Conservation (phyloP, 441 rosid species). For the Heliophila coronopifolia region DNA sequence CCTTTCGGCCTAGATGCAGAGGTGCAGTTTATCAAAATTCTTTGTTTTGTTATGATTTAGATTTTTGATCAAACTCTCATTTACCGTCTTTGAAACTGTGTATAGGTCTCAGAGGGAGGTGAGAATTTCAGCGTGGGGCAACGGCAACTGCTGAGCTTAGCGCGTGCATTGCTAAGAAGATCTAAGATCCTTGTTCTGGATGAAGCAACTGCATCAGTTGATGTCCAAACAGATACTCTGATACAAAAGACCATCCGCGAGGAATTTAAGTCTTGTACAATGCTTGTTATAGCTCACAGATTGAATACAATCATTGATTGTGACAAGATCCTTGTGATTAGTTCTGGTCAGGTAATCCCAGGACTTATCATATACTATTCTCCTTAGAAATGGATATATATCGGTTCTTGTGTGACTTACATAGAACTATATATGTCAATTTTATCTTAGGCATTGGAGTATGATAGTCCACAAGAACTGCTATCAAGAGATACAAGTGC, state of each 20-base stretch:
- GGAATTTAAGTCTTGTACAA: slow-evolving; percentile 77
- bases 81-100: slow-evolving; percentile 14
- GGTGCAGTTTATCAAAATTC: slow-evolving; percentile 36
- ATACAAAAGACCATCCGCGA: slow-evolving; percentile 88
- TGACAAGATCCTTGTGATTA: slow-evolving; percentile 74
- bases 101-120: slow-evolving; percentile 88
- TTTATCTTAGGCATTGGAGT: slow-evolving; percentile 47
- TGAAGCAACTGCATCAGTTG: slow-evolving; percentile 97
- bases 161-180: slow-evolving; percentile 77
- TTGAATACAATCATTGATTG: slow-evolving; percentile 83
- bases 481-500: slow-evolving; percentile 43
- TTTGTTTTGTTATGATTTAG: neutral
- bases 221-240: slow-evolving; percentile 83
- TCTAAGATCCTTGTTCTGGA: slow-evolving; percentile 95
- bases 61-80: neutral
- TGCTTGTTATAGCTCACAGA: slow-evolving; percentile 88
- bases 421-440: neutral
- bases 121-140: slow-evolving; percentile 97
- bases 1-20: slow-evolving; percentile 67
- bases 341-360: slow-evolving; percentile 72
- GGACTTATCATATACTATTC: neutral
- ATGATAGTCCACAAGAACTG: slow-evolving; percentile 45
- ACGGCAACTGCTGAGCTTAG: slow-evolving; percentile 90
- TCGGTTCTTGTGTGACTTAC: neutral
- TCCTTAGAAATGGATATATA: too few relatives aligned